Evolutionary conservation across 345 rosid genomes (phyloP).

Genomic region (Eutrema yunnanense): DNA sequence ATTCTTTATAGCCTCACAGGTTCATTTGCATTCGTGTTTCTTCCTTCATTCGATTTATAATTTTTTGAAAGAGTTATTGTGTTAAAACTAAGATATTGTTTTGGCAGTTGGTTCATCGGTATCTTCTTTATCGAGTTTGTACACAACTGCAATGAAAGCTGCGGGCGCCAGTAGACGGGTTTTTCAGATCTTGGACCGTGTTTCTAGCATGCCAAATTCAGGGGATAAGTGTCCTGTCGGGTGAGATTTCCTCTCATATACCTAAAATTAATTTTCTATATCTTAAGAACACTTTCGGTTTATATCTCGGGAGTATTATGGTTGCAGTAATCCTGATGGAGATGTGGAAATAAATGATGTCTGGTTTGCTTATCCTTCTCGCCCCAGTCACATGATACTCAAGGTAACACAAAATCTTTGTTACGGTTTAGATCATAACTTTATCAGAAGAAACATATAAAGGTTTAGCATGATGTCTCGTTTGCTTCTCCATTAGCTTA

Average conservation of each 20-base stretch:
- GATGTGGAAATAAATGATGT: constrained; percentile 83
- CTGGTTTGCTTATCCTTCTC: constrained; percentile 98
- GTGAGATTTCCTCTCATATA: constrained; percentile 36
- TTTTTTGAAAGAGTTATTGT: not conserved
- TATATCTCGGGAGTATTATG: not conserved
- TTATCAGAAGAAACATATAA: not conserved
- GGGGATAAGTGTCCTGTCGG: constrained; percentile 76
- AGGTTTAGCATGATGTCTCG: too few relatives aligned
- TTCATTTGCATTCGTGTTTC: constrained; percentile 1
- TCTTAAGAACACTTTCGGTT: not conserved
- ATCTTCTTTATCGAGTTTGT: constrained; percentile 76
- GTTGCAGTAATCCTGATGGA: constrained; percentile 74
- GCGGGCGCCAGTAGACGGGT: constrained; percentile 95
- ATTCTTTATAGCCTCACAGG: constrained; percentile 97
- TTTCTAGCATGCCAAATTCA: constrained; percentile 69
- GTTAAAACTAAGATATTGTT: not conserved
- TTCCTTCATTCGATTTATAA: not conserved
- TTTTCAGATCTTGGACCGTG: constrained; percentile 86
- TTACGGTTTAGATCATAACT: not conserved
- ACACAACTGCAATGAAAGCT: constrained; percentile 93
- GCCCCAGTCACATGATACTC: constrained; percentile 83
- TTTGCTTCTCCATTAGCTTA: not conserved
- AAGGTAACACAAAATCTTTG: constrained; percentile 40
- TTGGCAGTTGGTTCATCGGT: constrained; percentile 81
- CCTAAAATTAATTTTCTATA: not conserved